phyloP scores from a whole-genome alignment of 1,284 basidiomycete genomes.

The Moesziomyces globuligerus region DNA sequence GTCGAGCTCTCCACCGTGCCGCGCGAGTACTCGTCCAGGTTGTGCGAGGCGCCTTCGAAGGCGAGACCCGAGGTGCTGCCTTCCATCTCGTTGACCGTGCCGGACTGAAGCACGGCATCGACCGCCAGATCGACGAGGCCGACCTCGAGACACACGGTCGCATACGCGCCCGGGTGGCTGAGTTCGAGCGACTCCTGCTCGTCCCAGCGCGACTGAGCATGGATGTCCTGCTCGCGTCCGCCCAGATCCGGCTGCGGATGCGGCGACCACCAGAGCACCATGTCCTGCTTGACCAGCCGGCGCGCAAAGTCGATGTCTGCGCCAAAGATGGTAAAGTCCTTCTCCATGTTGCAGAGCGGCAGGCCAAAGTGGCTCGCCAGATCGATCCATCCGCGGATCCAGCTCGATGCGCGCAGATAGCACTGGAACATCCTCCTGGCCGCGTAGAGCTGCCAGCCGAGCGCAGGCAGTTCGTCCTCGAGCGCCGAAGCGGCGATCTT shows the following conservation, averaged over 20 bases:
- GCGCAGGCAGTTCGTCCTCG: constrained; percentile 73
- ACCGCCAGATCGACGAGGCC: constrained; percentile 91
- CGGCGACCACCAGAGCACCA: constrained; percentile 93
- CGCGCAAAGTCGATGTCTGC: constrained; percentile 93
- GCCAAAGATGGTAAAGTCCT: constrained; percentile 85
- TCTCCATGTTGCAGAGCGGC: constrained; percentile 87
- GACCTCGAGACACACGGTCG: constrained; percentile 91
- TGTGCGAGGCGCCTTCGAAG: constrained; percentile 82
- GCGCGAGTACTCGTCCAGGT: constrained; percentile 87
- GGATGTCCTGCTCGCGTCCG: constrained; percentile 86
- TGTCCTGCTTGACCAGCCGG: constrained; percentile 84
- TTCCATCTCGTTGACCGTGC: constrained; percentile 95
- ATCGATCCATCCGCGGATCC: constrained; percentile 83
- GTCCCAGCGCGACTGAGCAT: constrained; percentile 69
- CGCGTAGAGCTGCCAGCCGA: constrained; percentile 72
- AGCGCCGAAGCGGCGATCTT: constrained; percentile 81
- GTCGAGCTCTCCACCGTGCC: constrained; percentile 75
- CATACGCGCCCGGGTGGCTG: constrained; percentile 84
- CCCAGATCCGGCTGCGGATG: constrained; percentile 86
- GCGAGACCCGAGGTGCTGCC: constrained; percentile 80
- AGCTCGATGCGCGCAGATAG: constrained; percentile 81
- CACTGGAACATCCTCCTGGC: constrained; percentile 79
- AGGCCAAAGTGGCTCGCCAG: constrained; percentile 92
- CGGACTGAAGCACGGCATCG: constrained; percentile 91
- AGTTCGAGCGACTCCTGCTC: constrained; percentile 84